Conservation (phyloP, 352 stramenopile genomes). For the Phytophthora palmivora region DNA sequence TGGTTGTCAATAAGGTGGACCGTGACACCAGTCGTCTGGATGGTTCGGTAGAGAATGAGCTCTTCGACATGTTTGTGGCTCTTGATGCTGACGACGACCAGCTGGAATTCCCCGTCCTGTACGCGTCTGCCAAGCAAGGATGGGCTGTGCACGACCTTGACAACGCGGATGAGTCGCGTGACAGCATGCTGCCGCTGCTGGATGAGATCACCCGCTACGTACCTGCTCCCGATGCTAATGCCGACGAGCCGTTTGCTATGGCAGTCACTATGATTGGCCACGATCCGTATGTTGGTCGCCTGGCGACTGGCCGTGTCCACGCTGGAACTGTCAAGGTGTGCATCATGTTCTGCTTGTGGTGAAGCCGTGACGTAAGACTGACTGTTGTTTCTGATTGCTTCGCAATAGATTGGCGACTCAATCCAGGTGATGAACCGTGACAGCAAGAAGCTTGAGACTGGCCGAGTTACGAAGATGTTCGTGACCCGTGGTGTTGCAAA, state of each 20-base stretch:
- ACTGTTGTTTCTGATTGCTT: slow-evolving; percentile 6
- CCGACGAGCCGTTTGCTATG: slow-evolving; percentile 93
- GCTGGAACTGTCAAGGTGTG: slow-evolving; percentile 88
- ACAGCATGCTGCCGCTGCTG: slow-evolving; percentile 96
- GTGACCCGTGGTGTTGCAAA: slow-evolving; percentile 81
- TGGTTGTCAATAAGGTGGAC: slow-evolving; percentile 99
- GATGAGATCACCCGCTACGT: slow-evolving; percentile 97
- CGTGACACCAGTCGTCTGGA: slow-evolving; percentile 91
- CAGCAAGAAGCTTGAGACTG: slow-evolving; percentile 79
- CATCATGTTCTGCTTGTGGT: neutral
- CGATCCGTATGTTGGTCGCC: slow-evolving; percentile 97
- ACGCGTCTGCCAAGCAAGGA: slow-evolving; percentile 95
- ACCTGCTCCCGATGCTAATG: slow-evolving; percentile 84
- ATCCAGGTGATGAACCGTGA: slow-evolving; percentile 92
- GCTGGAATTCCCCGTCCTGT: slow-evolving; percentile 97
- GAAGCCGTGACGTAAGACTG: slow-evolving; percentile 4
- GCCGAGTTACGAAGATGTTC: slow-evolving; percentile 90
- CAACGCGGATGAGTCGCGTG: slow-evolving; percentile 55
- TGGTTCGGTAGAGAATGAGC: slow-evolving; percentile 95
- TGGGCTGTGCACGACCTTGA: slow-evolving; percentile 95
- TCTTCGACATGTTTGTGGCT: slow-evolving; percentile 97
- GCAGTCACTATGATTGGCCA: slow-evolving; percentile 97
- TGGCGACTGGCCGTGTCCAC: slow-evolving; percentile 96
- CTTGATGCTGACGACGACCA: slow-evolving; percentile 95
- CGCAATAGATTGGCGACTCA: slow-evolving; percentile 74